Conservation (phyloP, 2,329 filamentous ascomycete genomes). For the Aspergillus latus region DNA sequence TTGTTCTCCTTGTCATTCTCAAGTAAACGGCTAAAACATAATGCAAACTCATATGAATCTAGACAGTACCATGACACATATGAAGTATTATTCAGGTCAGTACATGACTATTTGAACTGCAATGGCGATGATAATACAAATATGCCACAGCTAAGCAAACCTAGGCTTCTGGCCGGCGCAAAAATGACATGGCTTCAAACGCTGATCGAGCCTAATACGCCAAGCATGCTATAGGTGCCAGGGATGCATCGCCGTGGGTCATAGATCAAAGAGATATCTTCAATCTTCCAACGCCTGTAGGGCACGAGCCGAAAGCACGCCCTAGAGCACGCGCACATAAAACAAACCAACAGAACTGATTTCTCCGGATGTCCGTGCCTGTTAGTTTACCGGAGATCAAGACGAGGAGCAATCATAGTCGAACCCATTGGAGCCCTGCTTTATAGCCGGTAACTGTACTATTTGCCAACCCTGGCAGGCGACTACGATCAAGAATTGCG, state of each 20-base stretch:
- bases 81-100: constrained; percentile 7
- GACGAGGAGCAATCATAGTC: constrained; percentile 17
- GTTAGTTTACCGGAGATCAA: constrained; percentile 18
- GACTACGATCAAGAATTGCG: constrained; percentile 20
- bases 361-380: constrained; percentile 21
- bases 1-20: not conserved
- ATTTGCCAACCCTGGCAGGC: constrained; percentile 12
- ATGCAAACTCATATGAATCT: not conserved
- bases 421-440: constrained; percentile 19
- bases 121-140: constrained; percentile 17
- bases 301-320: constrained; percentile 9
- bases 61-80: not conserved
- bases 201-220: constrained; percentile 7
- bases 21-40: not conserved
- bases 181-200: constrained; percentile 11
- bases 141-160: constrained; percentile 14
- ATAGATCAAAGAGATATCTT: constrained; percentile 12
- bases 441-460: constrained; percentile 19
- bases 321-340: constrained; percentile 12
- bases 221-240: constrained; percentile 10
- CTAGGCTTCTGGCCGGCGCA: constrained; percentile 10
- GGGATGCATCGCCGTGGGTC: constrained; percentile 13
- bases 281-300: constrained; percentile 11
- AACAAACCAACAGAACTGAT: constrained; percentile 20
- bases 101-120: constrained; percentile 14